These are phyloP conservation scores for Hibiscus mutabilis DNA, from an alignment of 345 rosid species.

Conservation along the genomic window DNA sequence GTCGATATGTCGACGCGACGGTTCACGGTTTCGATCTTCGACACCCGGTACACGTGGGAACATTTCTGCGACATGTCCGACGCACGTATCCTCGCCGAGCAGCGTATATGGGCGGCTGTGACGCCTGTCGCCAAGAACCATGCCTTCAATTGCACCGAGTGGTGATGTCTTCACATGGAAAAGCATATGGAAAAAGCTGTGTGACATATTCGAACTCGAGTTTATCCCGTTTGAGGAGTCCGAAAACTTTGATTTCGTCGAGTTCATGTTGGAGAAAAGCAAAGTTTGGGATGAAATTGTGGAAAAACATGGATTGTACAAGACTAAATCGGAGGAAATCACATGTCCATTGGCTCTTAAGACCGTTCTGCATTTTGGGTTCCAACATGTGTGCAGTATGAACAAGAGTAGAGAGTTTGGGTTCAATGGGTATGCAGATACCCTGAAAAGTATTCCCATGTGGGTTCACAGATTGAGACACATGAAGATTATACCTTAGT, in stretches of 20 bases:
- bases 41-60: constrained; percentile 29
- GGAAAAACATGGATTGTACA: constrained; percentile 19
- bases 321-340: constrained; percentile 29
- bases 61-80: constrained; percentile 31
- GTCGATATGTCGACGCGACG: constrained; percentile 20
- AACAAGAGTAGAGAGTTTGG: constrained; percentile 37
- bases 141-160: constrained; percentile 32
- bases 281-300: constrained; percentile 32
- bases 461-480: constrained; percentile 30
- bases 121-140: constrained; percentile 12
- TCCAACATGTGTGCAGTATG: constrained; percentile 39
- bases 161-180: constrained; percentile 32
- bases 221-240: constrained; percentile 23
- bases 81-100: constrained; percentile 24
- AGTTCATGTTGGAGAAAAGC: constrained; percentile 17
- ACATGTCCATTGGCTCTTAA: constrained; percentile 21
- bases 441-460: constrained; percentile 15
- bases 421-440: constrained; percentile 19
- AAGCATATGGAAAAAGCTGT: constrained; percentile 23
- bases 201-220: constrained; percentile 21
- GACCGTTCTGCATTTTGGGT: constrained; percentile 15
- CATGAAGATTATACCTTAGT: constrained; percentile 22
- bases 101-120: constrained; percentile 29
- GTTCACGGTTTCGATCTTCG: constrained; percentile 24
- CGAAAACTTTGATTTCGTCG: constrained; percentile 21